These are phyloP conservation scores for Pleurotus tuber-regium DNA, from an alignment of 768 basidiomycete species.

Conservation along the genomic window DNA sequence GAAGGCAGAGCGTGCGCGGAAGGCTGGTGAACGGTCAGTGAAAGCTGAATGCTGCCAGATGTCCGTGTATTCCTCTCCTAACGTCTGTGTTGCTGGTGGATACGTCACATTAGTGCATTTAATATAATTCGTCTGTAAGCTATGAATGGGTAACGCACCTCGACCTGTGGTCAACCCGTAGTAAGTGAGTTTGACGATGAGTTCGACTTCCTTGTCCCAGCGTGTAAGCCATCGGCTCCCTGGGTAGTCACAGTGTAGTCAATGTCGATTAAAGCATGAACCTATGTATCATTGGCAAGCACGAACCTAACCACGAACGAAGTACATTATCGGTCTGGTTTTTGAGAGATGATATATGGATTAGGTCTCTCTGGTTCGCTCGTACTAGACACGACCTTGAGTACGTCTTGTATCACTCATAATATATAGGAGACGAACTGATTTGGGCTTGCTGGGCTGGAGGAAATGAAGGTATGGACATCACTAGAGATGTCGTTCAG, in stretches of 20 bases:
- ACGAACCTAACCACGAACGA: conserved; percentile 73
- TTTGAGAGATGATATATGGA: conserved; percentile 69
- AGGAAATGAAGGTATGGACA: conserved; percentile 69
- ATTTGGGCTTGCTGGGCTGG: conserved; percentile 83
- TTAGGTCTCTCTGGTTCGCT: conserved; percentile 81
- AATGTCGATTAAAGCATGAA: too few species aligned
- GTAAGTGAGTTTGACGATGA: conserved; percentile 66
- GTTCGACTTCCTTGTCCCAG: conserved; percentile 81
- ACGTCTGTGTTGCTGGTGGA: conserved; percentile 65
- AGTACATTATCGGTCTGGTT: conserved; percentile 76
- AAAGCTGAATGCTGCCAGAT: conserved; percentile 68
- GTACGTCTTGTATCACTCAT: too few species aligned
- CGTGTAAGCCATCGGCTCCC: conserved; percentile 78
- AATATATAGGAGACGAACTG: conserved; percentile 46
- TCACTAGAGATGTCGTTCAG: too few species aligned
- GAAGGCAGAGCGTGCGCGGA: conserved; percentile 44
- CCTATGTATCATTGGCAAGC: neutral
- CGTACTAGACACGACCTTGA: conserved; percentile 51
- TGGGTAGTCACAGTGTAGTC: too few species aligned
- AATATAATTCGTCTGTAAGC: conserved; percentile 9
- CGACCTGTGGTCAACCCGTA: conserved; percentile 72
- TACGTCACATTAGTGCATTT: too few species aligned
- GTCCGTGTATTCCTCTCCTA: conserved; percentile 91
- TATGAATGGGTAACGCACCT: conserved; percentile 40
- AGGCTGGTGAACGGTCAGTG: conserved; percentile 41